phyloP scores from a whole-genome alignment of 2,329 filamentous ascomycete genomes.

The Alternaria sp. region DNA sequence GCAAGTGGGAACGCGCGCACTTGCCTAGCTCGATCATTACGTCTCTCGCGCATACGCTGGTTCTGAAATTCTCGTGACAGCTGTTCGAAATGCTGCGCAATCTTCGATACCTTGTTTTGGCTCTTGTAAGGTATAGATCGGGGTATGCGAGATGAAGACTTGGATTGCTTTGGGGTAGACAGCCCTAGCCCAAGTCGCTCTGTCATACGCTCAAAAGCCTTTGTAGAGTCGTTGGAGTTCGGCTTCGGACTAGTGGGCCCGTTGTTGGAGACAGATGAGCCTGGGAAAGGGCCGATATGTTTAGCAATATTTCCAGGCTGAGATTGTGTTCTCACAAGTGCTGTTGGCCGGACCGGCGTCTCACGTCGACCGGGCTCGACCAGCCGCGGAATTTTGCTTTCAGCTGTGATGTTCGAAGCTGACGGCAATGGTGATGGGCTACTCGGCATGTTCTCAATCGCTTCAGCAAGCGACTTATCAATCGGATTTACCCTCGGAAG shows the following conservation, averaged over 20 bases:
- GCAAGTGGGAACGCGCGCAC: conserved; percentile 87
- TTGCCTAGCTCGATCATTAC: conserved; percentile 76
- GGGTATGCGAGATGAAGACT: conserved; percentile 74
- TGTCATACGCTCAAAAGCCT: conserved; percentile 70
- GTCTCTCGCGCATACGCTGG: conserved; percentile 84
- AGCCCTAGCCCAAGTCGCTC: conserved; percentile 72
- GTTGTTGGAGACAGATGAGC: conserved; percentile 23
- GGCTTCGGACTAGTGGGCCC: conserved; percentile 31
- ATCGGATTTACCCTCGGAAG: conserved; percentile 43
- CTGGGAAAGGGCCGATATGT: conserved; percentile 20
- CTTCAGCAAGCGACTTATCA: conserved; percentile 41
- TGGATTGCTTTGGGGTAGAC: conserved; percentile 61
- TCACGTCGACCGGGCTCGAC: conserved; percentile 45
- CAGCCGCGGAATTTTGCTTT: conserved; percentile 49
- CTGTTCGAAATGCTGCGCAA: conserved; percentile 96
- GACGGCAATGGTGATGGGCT: conserved; percentile 30
- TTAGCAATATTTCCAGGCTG: conserved; percentile 43
- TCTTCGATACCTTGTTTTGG: conserved; percentile 81
- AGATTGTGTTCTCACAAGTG: conserved; percentile 44
- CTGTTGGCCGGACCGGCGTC: conserved; percentile 28
- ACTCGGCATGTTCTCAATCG: conserved; percentile 43
- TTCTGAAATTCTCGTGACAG: conserved; percentile 96
- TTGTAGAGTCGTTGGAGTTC: conserved; percentile 45
- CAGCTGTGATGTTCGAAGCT: conserved; percentile 22
- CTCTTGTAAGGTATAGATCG: conserved; percentile 74